Conservation (phyloP, 2,329 filamentous ascomycete species). For the Magnaporthales sp. region DNA sequence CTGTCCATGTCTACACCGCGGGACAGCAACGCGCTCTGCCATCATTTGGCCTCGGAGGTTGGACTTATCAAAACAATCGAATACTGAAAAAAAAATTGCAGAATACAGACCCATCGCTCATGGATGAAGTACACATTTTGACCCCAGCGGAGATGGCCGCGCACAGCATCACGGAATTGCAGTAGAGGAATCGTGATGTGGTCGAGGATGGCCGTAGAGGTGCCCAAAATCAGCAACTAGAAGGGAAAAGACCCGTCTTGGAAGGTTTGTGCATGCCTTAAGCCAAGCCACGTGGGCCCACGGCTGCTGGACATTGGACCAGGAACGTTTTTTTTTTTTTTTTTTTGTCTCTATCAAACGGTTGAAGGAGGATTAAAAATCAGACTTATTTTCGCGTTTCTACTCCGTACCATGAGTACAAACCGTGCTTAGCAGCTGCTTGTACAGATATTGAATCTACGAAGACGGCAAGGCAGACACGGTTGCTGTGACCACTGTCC, state of each 20-base stretch:
- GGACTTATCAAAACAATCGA: too few relatives aligned
- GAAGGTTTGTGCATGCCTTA: background rate
- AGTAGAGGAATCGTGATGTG: background rate
- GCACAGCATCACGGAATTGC: background rate
- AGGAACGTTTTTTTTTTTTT: background rate
- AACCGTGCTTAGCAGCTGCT: background rate
- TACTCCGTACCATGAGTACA: background rate
- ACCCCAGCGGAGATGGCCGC: background rate
- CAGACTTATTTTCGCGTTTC: background rate
- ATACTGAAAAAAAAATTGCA: background rate
- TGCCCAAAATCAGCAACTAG: background rate
- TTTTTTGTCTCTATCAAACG: background rate
- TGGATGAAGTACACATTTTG: background rate
- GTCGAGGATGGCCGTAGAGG: background rate
- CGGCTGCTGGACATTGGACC: background rate
- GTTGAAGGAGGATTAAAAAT: background rate
- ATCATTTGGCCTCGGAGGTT: background rate
- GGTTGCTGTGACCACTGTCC: background rate
- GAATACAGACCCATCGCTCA: background rate
- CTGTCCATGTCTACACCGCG: background rate
- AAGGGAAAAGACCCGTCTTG: background rate
- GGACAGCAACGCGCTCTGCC: background rate
- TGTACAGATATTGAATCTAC: background rate
- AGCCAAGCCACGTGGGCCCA: background rate
- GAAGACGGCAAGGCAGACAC: background rate